These are phyloP conservation scores for Capsella bursapastoris DNA, from an alignment of 345 rosid species.

Conservation along the genomic window DNA sequence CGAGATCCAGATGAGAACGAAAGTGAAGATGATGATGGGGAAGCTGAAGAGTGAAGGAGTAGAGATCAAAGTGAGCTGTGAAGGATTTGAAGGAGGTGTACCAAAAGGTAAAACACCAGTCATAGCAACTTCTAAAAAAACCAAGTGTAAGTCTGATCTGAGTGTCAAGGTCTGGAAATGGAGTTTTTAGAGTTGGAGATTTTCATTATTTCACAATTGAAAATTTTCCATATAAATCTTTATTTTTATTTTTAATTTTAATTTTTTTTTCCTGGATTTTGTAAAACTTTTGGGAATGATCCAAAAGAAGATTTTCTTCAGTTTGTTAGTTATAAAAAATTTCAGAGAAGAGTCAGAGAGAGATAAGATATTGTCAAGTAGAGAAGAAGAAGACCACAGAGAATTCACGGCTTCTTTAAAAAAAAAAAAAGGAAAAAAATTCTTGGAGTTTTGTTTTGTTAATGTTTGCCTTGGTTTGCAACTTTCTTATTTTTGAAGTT, in stretches of 20 bases:
- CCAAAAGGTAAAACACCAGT: conserved; percentile 80
- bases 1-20: conserved; percentile 67
- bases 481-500: conserved; percentile 24
- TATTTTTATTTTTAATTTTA: background rate
- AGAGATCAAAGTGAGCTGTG: conserved; percentile 75
- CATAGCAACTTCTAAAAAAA: conserved; percentile 53
- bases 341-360: conserved; percentile 36
- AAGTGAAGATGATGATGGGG: conserved; percentile 63
- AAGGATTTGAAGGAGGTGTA: conserved; percentile 60
- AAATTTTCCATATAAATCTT: conserved; percentile 3
- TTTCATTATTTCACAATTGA: conserved; percentile 7
- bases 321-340: conserved; percentile 30
- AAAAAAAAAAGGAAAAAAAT: background rate
- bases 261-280: conserved; percentile 28
- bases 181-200: conserved; percentile 36
- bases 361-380: conserved; percentile 38
- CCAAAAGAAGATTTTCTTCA: conserved; percentile 41
- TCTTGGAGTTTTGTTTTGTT: conserved; percentile 5
- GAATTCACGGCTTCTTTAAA: conserved; percentile 30
- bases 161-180: conserved; percentile 92
- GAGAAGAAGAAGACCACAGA: conserved; percentile 29
- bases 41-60: conserved; percentile 72
- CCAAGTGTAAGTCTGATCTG: conserved; percentile 85
- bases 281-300: conserved; percentile 41
- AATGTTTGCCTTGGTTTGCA: background rate